Conservation (phyloP, 176 grass and related monocot species). For the Zoysia pacifica region DNA sequence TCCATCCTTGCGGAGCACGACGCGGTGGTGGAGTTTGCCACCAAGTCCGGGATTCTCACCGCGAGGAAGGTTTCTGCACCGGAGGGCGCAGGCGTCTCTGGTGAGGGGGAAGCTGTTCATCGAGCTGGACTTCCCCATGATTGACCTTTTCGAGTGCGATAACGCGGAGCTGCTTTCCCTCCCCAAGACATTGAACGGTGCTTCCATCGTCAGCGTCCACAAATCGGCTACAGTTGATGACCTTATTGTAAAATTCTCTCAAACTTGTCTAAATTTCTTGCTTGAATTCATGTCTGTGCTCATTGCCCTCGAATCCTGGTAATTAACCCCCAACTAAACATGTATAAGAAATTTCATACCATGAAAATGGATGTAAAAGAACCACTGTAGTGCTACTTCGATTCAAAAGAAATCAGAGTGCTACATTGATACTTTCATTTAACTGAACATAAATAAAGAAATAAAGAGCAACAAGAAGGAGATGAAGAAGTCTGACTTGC, state of each 20-base stretch:
- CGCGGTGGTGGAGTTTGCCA: conserved; percentile 53
- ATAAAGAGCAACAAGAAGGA: background rate
- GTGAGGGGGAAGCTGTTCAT: conserved; percentile 53
- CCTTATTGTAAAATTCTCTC: conserved; percentile 56
- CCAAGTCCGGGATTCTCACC: conserved; percentile 61
- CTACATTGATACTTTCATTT: background rate
- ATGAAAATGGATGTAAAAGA: background rate
- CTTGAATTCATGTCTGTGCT: background rate
- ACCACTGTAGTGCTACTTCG: background rate
- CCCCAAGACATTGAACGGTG: conserved; percentile 59
- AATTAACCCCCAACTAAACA: background rate
- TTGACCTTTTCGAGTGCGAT: conserved; percentile 40
- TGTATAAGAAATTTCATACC: background rate
- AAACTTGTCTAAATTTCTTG: background rate
- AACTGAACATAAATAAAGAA: background rate
- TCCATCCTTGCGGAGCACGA: conserved; percentile 36
- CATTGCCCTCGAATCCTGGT: background rate
- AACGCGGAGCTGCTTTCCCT: conserved; percentile 37
- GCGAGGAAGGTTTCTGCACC: conserved; percentile 46
- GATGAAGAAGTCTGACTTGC: background rate
- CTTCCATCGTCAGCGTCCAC: conserved; percentile 46
- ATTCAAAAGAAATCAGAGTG: background rate
- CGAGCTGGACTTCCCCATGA: conserved; percentile 70
- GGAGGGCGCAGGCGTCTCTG: background rate
- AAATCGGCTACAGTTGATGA: conserved; percentile 43